Base-by-base conservation (phyloP, 2,329 filamentous ascomycete genomes). In the Sporothrix inflata region DNA sequence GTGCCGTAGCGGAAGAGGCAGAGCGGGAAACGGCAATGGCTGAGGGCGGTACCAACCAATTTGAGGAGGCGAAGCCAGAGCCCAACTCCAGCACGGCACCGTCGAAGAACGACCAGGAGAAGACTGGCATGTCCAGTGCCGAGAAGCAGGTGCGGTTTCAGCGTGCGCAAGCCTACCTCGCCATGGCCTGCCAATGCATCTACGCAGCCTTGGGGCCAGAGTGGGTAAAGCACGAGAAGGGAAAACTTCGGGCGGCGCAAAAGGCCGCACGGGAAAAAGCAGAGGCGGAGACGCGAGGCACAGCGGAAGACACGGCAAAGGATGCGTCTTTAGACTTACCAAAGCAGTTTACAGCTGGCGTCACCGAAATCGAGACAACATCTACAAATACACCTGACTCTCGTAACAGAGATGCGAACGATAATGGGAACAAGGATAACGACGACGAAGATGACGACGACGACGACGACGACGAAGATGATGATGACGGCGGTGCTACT, bases 91-190 rank as follows among this genome's bases (percentile, higher is more conserved):
- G n/a, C 7, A 24, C 19, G 12, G 2, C 9, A 1, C 19, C n/a
- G 19, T 6, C 49, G 7, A 24, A 53, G 19, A 53, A 21, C n/a
- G 19, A 19, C 4, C 49, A 24, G 1, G 49, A 21, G 49, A 21
- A 21, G 49, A n/a, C 24, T 19, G 63, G 16, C 42, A 19, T 66
- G 5, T 91, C 86, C 76, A 93, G 92, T 78, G 83, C 94, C 74
- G 91, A 93, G 78, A 85, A 87, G 65, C 93, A 96, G 78, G 80
- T 96, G 4, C 81, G 93, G 4, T 95, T 96, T 79, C 91, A 94
- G 76, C 88, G 93, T 61, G 93, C 89, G 0, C 88, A 88, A 5
- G 89, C 90, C 5, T 92, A 94, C 79, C 83, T 97, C 47, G 88
- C 87, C 4, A 85, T 94, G 77, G 92, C 93, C 14, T 93, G 89